Evolutionary conservation across 352 stramenopile species (phyloP), one percentile per base, ranked within the genome.

Genomic region (Phytophthora macrochlamydospora): DNA sequence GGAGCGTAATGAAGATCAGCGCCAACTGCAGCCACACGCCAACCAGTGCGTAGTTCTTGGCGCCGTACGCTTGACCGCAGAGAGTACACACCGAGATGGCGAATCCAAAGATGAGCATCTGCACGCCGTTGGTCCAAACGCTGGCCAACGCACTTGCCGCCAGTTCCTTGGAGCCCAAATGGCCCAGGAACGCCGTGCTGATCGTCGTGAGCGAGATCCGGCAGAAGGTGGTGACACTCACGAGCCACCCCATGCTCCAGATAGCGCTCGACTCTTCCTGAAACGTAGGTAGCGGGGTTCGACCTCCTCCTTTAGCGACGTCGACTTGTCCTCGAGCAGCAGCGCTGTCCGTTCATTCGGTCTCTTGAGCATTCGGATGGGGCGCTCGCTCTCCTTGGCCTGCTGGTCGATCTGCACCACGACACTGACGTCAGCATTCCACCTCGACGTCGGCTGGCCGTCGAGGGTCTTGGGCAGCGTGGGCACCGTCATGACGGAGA

Each of bases 201-300:
- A 94, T 90, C 12, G 86, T 91, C 12, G 86, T 80, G 9, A 93
- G 73, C 61, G 83, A 89, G 66, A 92, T 90, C 24, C 85, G 79
- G 60, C 83, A 92, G 56, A 94, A 91, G 7, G 86, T 94, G 29
- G 86, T 76, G 24, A 94, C 73, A 59, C 80, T 91, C n/a, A 94
- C 86, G 43, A 92, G 82, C 85, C 83, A 94, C 51, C 81, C 84
- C 84, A 94, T 94, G 62, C 71, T 86, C 83, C 83, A 93, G 66
- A 93, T 89, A 48, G 83, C 77, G 40, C 62, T 78, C 31, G 81
- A 75, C 65, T 93, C 85, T 45, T 90, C 75, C 42, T 63, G 49
- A 14, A 76, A 73, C 45, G 78, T 75, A 7, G 79, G 79, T 29
- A 75, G 30, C 5, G 55, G 59, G 56, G 43, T 54, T 65, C 58